Conservation (phyloP, 768 basidiomycete genomes). For the Termitomyces titanicus region DNA sequence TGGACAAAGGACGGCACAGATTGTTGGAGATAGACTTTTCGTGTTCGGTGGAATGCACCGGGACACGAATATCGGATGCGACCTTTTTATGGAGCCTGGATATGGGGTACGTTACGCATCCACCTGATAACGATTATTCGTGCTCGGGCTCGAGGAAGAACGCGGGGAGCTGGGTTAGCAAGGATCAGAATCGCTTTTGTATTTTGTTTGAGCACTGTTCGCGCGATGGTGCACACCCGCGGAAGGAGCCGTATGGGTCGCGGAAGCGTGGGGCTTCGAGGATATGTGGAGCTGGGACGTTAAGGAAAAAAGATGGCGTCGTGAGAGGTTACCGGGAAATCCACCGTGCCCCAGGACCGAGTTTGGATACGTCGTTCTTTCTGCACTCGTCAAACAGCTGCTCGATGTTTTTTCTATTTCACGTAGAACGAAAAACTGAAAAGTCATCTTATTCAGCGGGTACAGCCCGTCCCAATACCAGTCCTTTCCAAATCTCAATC, state of each 20-base stretch:
- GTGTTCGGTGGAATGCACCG: neutral
- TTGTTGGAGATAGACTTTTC: neutral
- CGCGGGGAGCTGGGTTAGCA: neutral
- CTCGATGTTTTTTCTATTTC: too few species aligned
- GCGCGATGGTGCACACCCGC: neutral
- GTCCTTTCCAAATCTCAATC: neutral
- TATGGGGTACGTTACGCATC: neutral
- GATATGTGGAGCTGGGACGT: neutral
- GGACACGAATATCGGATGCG: neutral
- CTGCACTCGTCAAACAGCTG: neutral
- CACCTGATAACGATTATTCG: neutral
- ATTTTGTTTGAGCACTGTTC: neutral
- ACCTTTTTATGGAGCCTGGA: neutral
- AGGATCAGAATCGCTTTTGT: neutral
- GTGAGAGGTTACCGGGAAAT: neutral
- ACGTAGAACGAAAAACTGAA: neutral
- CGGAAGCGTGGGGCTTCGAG: neutral
- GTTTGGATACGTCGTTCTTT: neutral
- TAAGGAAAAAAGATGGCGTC: neutral
- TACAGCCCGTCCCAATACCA: neutral
- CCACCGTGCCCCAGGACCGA: neutral
- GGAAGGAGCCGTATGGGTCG: neutral
- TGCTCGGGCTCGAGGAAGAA: neutral
- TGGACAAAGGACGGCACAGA: neutral
- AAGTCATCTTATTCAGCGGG: neutral